Percentiles rank a stretch among this genome's conserved stretches.
phyloP scores from a whole-genome alignment of 345 rosid species.

The Turritis glabra region DNA sequence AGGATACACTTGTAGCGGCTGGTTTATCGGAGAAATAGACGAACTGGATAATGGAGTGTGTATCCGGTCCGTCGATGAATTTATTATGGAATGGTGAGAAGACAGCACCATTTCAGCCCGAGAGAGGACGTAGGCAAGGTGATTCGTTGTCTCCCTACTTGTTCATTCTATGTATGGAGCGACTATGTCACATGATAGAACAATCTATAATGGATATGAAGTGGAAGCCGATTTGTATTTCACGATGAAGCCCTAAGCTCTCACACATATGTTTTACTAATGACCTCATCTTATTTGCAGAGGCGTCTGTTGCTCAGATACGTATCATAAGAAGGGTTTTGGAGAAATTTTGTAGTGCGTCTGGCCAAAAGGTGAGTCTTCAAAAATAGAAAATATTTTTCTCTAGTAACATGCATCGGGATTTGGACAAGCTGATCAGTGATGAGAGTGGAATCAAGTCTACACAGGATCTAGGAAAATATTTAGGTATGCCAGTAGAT shows the following conservation, averaged over 20 bases:
- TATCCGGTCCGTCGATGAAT: neutral
- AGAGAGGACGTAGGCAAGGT: neutral
- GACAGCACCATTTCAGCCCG: neutral
- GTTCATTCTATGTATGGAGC: neutral
- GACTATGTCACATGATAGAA: neutral
- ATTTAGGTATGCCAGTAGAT: neutral
- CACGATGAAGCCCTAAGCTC: neutral
- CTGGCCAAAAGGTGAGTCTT: neutral
- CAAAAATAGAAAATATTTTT: neutral
- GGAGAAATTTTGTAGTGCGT: neutral
- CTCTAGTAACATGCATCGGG: neutral
- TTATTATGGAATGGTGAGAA: neutral
- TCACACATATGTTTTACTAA: neutral
- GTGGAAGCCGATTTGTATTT: neutral
- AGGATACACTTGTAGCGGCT: neutral
- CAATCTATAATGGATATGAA: too few relatives aligned
- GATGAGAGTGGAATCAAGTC: neutral
- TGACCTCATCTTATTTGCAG: neutral
- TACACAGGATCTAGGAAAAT: neutral
- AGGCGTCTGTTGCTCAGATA: neutral
- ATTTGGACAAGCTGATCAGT: accelerated
- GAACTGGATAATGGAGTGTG: neutral
- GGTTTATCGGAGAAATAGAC: neutral
- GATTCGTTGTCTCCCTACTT: neutral
- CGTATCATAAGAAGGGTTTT: neutral